Conservation (phyloP, 2,329 filamentous ascomycete genomes). For the Alternaria metachromatica region DNA sequence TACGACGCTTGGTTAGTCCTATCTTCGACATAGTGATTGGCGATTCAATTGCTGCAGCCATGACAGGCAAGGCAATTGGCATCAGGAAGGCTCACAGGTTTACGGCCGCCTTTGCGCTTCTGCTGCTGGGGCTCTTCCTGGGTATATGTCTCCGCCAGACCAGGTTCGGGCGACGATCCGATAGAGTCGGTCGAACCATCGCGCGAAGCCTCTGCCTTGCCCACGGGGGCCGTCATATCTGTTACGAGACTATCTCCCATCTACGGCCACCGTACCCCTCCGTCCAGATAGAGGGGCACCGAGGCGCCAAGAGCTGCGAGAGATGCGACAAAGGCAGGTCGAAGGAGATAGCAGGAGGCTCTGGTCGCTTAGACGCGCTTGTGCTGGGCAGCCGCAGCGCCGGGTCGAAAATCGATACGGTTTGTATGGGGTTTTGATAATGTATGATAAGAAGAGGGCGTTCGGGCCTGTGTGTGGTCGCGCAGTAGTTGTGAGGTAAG, state of each 20-base stretch:
- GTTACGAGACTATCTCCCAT: conserved; percentile 58
- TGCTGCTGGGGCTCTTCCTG: conserved; percentile 62
- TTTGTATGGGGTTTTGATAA: conserved; percentile 51
- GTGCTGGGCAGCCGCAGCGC: conserved; percentile 41
- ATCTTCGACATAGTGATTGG: conserved; percentile 42
- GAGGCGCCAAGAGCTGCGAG: conserved; percentile 42
- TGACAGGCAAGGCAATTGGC: conserved; percentile 29
- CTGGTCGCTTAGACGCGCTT: conserved; percentile 48
- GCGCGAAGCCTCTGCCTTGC: conserved; percentile 53
- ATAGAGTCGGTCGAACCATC: conserved; percentile 57
- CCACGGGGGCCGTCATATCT: conserved; percentile 54
- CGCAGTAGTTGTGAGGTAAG: conserved; percentile 55
- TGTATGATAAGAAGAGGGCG: conserved; percentile 51
- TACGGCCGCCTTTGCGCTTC: conserved; percentile 96
- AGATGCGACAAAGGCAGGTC: conserved; percentile 41
- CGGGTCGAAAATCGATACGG: conserved; percentile 41
- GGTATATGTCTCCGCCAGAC: conserved; percentile 50
- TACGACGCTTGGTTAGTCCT: conserved; percentile 50
- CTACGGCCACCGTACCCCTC: conserved; percentile 56
- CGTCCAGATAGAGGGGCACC: conserved; percentile 46
- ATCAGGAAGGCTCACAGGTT: conserved; percentile 73
- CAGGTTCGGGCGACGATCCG: conserved; percentile 57
- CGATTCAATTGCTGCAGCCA: conserved; percentile 30
- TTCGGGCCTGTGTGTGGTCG: conserved; percentile 45
- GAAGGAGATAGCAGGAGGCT: conserved; percentile 33